Conservation (phyloP, 352 stramenopile genomes). For the Phytopythium ostracodes region DNA sequence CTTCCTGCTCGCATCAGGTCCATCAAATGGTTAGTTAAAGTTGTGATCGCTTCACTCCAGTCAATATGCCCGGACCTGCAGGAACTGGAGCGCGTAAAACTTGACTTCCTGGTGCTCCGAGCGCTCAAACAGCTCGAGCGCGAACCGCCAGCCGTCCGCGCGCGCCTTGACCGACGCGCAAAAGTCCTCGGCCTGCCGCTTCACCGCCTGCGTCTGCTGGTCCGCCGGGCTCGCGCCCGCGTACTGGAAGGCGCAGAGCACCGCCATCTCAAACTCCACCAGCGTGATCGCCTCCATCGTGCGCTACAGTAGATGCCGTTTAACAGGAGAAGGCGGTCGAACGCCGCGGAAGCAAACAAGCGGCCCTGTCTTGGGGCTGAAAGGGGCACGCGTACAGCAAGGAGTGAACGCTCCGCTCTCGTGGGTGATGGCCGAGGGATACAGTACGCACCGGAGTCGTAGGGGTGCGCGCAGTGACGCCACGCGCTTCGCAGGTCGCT, state of each 20-base stretch:
- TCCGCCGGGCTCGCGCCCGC: slow-evolving; percentile 44
- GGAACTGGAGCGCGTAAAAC: slow-evolving; percentile 77
- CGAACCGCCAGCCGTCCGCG: slow-evolving; percentile 44
- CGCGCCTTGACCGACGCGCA: slow-evolving; percentile 55
- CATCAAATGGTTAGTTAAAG: too few relatives aligned
- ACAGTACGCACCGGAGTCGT: too few relatives aligned
- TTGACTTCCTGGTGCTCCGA: slow-evolving; percentile 74
- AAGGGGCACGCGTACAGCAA: too few relatives aligned
- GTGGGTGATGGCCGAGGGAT: too few relatives aligned
- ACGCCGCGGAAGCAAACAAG: too few relatives aligned
- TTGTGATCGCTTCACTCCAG: too few relatives aligned
- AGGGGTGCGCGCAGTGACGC: too few relatives aligned
- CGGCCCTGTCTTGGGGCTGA: too few relatives aligned
- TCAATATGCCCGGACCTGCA: slow-evolving; percentile 23
- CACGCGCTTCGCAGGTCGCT: too few relatives aligned
- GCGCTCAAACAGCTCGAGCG: slow-evolving; percentile 65
- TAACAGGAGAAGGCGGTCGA: too few relatives aligned
- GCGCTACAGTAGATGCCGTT: not conserved
- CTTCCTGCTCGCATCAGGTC: slow-evolving; percentile 26
- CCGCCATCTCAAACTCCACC: slow-evolving; percentile 68
- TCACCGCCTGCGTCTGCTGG: slow-evolving; percentile 51
- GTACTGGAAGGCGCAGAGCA: slow-evolving; percentile 81
- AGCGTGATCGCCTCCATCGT: slow-evolving; percentile 10
- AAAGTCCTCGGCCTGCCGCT: slow-evolving; percentile 68
- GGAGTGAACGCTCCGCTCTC: too few relatives aligned